Conservation (phyloP, 352 stramenopile genomes). For the Albugo candida region DNA sequence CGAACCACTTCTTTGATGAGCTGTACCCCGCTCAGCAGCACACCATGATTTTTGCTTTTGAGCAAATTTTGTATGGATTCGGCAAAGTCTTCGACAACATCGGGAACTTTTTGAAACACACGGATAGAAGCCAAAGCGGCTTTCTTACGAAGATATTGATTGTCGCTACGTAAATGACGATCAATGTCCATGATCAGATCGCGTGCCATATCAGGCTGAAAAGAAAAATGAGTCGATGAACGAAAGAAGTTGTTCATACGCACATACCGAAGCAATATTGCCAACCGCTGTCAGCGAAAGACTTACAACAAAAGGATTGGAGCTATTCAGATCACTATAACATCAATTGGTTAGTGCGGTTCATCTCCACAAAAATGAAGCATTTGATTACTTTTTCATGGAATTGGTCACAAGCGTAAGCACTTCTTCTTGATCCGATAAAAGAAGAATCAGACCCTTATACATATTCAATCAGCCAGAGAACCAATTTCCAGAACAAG, state of each 20-base stretch:
- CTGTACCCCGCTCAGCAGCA: conserved; percentile 93
- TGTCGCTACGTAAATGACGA: conserved; percentile 80
- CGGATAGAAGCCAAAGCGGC: conserved; percentile 86
- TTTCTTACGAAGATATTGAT: conserved; percentile 97
- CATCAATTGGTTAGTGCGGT: neutral
- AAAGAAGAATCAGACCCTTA: conserved; percentile 89
- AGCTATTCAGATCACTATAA: conserved; percentile 81
- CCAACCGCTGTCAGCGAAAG: conserved; percentile 94
- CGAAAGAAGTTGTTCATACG: neutral
- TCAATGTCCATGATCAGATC: conserved; percentile 98
- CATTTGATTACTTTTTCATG: conserved; percentile 93
- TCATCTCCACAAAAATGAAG: neutral
- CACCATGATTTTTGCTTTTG: conserved; percentile 90
- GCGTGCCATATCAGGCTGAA: conserved; percentile 90
- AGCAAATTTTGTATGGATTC: conserved; percentile 91
- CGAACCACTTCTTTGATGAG: conserved; percentile 89
- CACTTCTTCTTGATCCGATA: conserved; percentile 98
- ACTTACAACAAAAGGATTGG: conserved; percentile 90
- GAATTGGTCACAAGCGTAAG: conserved; percentile 99
- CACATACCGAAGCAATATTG: conserved; percentile 88
- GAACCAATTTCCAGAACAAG: neutral
- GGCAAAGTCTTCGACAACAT: conserved; percentile 97
- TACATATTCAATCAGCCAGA: neutral
- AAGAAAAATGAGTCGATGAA: neutral
- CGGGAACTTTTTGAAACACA: conserved; percentile 89